phyloP scores from a whole-genome alignment of 768 basidiomycete genomes.

The Flagelloscypha sp. region DNA sequence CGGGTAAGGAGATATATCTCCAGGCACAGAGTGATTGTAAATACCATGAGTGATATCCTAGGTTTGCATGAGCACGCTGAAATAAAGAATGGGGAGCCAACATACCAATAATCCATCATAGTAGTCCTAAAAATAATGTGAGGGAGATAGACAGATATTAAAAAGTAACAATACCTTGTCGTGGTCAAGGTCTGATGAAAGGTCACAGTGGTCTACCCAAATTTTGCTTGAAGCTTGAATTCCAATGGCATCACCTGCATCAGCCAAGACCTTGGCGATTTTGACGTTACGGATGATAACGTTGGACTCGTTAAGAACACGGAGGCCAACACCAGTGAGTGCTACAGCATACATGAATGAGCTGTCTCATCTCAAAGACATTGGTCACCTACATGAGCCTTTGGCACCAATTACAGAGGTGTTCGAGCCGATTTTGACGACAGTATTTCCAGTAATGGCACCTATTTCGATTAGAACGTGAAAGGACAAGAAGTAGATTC shows the following conservation, averaged over 20 bases:
- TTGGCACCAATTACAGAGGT: constrained; percentile 32
- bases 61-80: too few relatives aligned
- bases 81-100: too few relatives aligned
- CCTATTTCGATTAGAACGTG: constrained; percentile 15
- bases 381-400: constrained; percentile 27
- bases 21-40: too few relatives aligned
- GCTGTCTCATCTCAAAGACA: not conserved
- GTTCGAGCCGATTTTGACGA: constrained; percentile 35
- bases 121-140: too few relatives aligned
- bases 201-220: constrained; percentile 40
- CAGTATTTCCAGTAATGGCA: constrained; percentile 34
- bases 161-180: constrained; percentile 25
- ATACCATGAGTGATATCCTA: too few relatives aligned
- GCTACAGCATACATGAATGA: constrained; percentile 15
- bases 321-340: constrained; percentile 37
- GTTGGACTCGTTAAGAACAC: constrained; percentile 32
- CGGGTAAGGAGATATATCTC: too few relatives aligned
- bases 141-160: not conserved
- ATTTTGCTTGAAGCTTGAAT: constrained; percentile 32
- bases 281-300: constrained; percentile 45
- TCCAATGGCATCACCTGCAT: constrained; percentile 37
- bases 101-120: too few relatives aligned
- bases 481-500: not conserved
- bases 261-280: constrained; percentile 39
- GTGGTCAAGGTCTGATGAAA: constrained; percentile 36